Evolutionary conservation across 2,329 filamentous ascomycete species (phyloP).

Genomic region (Rhexocercosporidium sp.): DNA sequence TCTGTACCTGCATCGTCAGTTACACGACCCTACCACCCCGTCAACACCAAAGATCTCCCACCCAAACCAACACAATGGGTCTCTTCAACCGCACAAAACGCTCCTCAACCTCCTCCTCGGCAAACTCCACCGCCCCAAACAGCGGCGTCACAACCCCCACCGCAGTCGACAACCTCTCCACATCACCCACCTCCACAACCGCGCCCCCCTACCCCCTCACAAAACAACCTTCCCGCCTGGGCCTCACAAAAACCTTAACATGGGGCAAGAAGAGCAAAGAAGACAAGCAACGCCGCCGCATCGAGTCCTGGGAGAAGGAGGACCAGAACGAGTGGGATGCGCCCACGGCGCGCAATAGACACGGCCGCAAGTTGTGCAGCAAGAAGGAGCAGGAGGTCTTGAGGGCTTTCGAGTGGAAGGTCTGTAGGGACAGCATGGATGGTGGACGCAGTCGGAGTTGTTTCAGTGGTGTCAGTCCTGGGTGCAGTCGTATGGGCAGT

Average conservation of each 20-base stretch:
- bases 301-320: conserved; percentile 30
- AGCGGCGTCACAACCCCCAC: conserved; percentile 11
- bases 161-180: conserved; percentile 5
- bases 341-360: conserved; percentile 9
- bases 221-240: conserved; percentile 8
- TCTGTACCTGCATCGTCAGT: background rate
- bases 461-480: conserved; percentile 27
- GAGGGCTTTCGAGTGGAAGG: conserved; percentile 27
- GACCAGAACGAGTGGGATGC: conserved; percentile 30
- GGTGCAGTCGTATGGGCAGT: conserved; percentile 25
- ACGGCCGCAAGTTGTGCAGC: conserved; percentile 14
- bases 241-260: conserved; percentile 25
- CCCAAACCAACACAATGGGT: background rate
- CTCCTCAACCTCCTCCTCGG: conserved; percentile 14
- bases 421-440: conserved; percentile 13
- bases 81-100: conserved; percentile 8
- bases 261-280: conserved; percentile 8
- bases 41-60: background rate
- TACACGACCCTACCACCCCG: background rate
- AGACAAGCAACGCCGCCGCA: conserved; percentile 15
- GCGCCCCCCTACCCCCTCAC: conserved; percentile 15
- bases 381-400: conserved; percentile 31
- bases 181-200: background rate
- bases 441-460: conserved; percentile 16
- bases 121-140: conserved; percentile 7